phyloP scores from a whole-genome alignment of 192 early-diverging fungal species.

The Glomus cerebriforme region DNA sequence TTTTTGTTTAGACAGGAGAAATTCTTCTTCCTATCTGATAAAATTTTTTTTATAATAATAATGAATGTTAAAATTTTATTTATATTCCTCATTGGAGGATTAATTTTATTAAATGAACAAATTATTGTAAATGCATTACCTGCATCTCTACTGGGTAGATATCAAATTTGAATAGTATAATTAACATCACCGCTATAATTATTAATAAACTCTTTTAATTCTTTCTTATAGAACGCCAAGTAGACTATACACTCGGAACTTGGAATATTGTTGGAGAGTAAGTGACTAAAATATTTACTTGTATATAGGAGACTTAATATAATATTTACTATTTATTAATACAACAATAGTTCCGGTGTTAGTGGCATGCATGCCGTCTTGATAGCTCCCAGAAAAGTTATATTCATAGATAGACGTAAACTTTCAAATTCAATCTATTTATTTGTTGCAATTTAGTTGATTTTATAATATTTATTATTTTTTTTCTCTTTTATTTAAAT shows the following conservation, averaged over 20 bases:
- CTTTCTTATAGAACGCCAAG: background rate
- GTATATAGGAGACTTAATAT: too few species aligned
- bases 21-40: too few species aligned
- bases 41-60: too few species aligned
- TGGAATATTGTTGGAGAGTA: background rate
- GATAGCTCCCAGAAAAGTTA: conserved; percentile 45
- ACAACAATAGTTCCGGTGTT: conserved; percentile 43
- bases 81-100: background rate
- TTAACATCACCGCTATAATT: too few species aligned
- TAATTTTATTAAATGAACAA: background rate
- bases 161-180: too few species aligned
- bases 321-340: too few species aligned
- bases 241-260: background rate
- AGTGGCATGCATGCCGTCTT: conserved; percentile 54
- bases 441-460: too few species aligned
- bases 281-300: background rate
- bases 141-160: background rate
- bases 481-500: background rate
- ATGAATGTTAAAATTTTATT: background rate
- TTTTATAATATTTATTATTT: conserved; percentile 24
- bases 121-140: background rate
- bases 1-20: too few species aligned
- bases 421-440: background rate
- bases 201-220: background rate
- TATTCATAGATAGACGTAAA: conserved; percentile 56